phyloP scores from a whole-genome alignment of 495 filamentous ascomycete species.

The Xylaria palmicola region DNA sequence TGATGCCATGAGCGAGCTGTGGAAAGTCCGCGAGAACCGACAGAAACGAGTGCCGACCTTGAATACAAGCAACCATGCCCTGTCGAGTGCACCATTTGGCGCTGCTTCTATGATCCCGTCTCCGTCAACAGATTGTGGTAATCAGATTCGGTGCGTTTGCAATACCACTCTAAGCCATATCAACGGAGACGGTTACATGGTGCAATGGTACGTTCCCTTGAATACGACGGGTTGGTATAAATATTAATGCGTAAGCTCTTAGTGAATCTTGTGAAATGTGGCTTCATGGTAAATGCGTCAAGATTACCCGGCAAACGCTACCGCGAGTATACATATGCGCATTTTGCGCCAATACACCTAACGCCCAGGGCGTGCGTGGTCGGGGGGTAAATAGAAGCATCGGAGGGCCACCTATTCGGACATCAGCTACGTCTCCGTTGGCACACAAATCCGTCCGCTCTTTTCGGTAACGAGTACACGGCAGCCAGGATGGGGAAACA shows the following conservation, averaged over 20 bases:
- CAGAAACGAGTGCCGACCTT: constrained; percentile 44
- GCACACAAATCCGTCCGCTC: constrained; percentile 66
- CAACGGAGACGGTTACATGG: constrained; percentile 70
- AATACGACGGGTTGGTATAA: background rate
- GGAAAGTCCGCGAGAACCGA: constrained; percentile 68
- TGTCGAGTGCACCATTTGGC: constrained; percentile 22
- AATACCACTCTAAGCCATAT: constrained; percentile 43
- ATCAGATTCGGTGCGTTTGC: constrained; percentile 72
- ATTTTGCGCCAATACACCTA: constrained; percentile 75
- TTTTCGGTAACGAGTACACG: constrained; percentile 40
- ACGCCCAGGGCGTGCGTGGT: constrained; percentile 52
- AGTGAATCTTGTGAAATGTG: constrained; percentile 87
- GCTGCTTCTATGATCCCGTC: constrained; percentile 48
- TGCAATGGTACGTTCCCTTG: constrained; percentile 65
- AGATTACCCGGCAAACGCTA: constrained; percentile 62
- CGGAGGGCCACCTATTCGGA: constrained; percentile 27
- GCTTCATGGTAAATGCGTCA: constrained; percentile 78
- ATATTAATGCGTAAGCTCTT: constrained; percentile 14
- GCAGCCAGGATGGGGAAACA: background rate
- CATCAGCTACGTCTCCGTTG: constrained; percentile 55
- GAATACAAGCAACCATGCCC: constrained; percentile 24
- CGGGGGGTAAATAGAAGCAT: constrained; percentile 50
- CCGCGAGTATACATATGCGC: constrained; percentile 78
- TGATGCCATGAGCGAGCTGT: constrained; percentile 63
- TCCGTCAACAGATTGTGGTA: constrained; percentile 60